These are phyloP conservation scores for Skeletonema menzelii DNA, from an alignment of 108 stramenopile genomes.

Conservation along the genomic window DNA sequence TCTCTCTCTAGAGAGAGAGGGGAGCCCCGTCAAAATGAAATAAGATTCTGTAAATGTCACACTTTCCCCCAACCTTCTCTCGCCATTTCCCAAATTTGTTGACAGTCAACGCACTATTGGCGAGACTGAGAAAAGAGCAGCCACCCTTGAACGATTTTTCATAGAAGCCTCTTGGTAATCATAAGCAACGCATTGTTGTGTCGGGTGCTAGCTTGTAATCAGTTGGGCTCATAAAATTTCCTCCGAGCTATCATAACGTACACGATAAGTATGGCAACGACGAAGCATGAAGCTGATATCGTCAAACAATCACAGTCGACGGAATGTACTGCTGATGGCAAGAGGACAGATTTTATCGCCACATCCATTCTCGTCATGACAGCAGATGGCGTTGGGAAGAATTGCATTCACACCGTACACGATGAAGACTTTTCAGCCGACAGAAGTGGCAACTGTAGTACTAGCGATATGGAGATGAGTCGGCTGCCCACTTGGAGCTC, in stretches of 20 bases:
- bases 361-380: neutral
- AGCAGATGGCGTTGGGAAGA: neutral
- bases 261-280: neutral
- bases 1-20: too few species aligned
- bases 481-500: conserved; percentile 1
- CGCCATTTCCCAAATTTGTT: neutral
- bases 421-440: neutral
- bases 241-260: too few species aligned
- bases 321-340: neutral
- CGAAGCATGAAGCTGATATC: neutral
- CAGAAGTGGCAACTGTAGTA: neutral
- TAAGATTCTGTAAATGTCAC: neutral
- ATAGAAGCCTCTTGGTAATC: neutral
- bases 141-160: neutral
- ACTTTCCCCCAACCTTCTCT: neutral
- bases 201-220: neutral
- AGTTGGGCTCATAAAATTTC: neutral
- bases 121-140: neutral
- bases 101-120: neutral
- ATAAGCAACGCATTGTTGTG: neutral
- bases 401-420: neutral
- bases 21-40: too few species aligned
- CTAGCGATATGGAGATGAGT: neutral
- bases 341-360: neutral
- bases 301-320: neutral